phyloP scores from a whole-genome alignment of 768 basidiomycete genomes.

The Hericium coralloides region DNA sequence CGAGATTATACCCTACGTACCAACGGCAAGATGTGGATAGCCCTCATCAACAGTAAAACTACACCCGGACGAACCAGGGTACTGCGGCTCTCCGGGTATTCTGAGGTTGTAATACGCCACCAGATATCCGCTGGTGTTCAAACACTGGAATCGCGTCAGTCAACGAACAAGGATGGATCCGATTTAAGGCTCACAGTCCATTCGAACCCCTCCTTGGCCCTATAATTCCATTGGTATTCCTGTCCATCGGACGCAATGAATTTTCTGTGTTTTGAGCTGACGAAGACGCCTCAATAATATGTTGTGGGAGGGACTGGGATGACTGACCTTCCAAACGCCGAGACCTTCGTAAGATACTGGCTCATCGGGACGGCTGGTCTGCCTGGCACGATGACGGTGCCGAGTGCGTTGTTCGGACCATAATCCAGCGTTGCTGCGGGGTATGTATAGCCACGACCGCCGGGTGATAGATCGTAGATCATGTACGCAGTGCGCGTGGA shows the following conservation, averaged over 20 bases:
- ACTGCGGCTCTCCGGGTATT: slow-evolving; percentile 39
- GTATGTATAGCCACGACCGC: slow-evolving; percentile 18
- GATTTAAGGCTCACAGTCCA: slow-evolving; percentile 45
- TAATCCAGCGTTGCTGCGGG: slow-evolving; percentile 46
- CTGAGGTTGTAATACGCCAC: slow-evolving; percentile 58
- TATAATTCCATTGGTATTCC: slow-evolving; percentile 53
- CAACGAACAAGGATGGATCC: background rate
- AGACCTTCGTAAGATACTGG: slow-evolving; percentile 38
- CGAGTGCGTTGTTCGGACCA: slow-evolving; percentile 39
- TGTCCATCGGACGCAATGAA: slow-evolving; percentile 53
- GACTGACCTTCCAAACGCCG: slow-evolving; percentile 33
- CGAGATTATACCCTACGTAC: slow-evolving; percentile 25
- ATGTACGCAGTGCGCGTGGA: slow-evolving; percentile 38
- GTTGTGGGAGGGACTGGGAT: slow-evolving; percentile 1
- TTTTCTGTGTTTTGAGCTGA: slow-evolving; percentile 37
- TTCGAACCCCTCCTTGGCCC: slow-evolving; percentile 40
- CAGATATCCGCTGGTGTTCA: slow-evolving; percentile 38
- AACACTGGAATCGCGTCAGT: slow-evolving; percentile 35
- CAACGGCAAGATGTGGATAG: slow-evolving; percentile 45
- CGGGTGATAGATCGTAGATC: slow-evolving; percentile 36
- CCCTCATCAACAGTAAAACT: slow-evolving; percentile 56
- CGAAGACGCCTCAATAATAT: background rate
- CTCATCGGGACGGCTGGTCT: slow-evolving; percentile 35
- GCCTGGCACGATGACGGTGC: slow-evolving; percentile 38
- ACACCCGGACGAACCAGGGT: slow-evolving; percentile 47